A percentile compares a stretch with the other conserved stretches of the same genome.
Evolutionary conservation across 108 stramenopile genomes (phyloP).

Genomic region (Nitzschia putrida): DNA sequence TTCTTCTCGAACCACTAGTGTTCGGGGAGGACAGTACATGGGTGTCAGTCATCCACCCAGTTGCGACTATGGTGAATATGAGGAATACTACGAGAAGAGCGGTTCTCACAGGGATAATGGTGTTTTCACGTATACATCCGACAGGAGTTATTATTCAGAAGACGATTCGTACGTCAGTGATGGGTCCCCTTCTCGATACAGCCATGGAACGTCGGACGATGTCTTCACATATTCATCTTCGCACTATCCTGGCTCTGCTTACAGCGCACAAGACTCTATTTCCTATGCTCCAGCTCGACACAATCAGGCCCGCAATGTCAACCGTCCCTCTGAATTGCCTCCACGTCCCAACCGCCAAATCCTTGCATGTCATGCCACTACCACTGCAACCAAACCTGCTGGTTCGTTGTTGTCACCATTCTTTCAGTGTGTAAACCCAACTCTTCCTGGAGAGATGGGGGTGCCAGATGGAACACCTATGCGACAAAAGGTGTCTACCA

Average conservation of each 20-base stretch:
- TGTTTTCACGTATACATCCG: not conserved
- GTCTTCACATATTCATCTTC: not conserved
- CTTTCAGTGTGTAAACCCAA: conserved; percentile 10
- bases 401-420: not conserved
- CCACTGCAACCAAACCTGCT: too few relatives aligned
- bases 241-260: not conserved
- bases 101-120: not conserved
- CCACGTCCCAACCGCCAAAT: too few relatives aligned
- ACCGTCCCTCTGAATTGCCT: not conserved
- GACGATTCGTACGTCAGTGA: not conserved
- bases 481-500: too few relatives aligned
- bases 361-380: too few relatives aligned
- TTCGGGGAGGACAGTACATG: not conserved
- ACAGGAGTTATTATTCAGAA: not conserved
- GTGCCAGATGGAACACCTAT: not conserved
- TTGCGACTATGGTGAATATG: not conserved
- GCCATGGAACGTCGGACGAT: not conserved
- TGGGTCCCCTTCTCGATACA: not conserved
- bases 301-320: not conserved
- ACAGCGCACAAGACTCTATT: not conserved
- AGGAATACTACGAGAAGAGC: not conserved
- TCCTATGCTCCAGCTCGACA: not conserved
- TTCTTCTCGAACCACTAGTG: not conserved
- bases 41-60: conserved; percentile 5
- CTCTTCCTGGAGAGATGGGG: conserved; percentile 6